phyloP scores from a whole-genome alignment of 805 yeast genomes.

The Komagataella ulmi region DNA sequence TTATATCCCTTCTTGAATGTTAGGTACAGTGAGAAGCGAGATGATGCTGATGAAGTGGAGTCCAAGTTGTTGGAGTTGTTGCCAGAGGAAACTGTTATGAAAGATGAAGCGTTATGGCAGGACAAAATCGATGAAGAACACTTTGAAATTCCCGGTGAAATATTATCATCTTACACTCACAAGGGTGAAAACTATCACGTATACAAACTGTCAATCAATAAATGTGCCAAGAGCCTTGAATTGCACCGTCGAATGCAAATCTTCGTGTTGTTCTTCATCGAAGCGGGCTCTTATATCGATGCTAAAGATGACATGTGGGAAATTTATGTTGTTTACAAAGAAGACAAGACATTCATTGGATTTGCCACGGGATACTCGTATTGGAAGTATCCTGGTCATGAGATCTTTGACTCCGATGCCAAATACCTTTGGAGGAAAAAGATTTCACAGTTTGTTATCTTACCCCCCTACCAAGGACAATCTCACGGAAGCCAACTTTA shows the following conservation, averaged over 20 bases:
- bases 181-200: slow-evolving; percentile 31
- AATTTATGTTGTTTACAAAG: slow-evolving; percentile 39
- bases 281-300: slow-evolving; percentile 88
- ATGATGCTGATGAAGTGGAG: slow-evolving; percentile 46
- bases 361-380: slow-evolving; percentile 76
- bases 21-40: slow-evolving; percentile 37
- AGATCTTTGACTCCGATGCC: slow-evolving; percentile 28
- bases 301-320: slow-evolving; percentile 71
- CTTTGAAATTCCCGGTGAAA: slow-evolving; percentile 17
- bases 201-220: slow-evolving; percentile 32
- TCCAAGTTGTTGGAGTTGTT: slow-evolving; percentile 39
- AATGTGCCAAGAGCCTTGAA: slow-evolving; percentile 24
- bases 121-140: slow-evolving; percentile 34
- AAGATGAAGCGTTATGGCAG: slow-evolving; percentile 61
- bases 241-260: slow-evolving; percentile 65
- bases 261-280: slow-evolving; percentile 73
- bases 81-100: slow-evolving; percentile 43
- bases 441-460: slow-evolving; percentile 74
- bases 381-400: slow-evolving; percentile 55
- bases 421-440: slow-evolving; percentile 39
- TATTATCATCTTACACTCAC: slow-evolving; percentile 17
- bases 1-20: slow-evolving; percentile 62
- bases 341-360: slow-evolving; percentile 46
- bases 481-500: slow-evolving; percentile 66
- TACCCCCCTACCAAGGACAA: slow-evolving; percentile 73